Evolutionary conservation across 83 land plant species (phyloP).

Genomic region (Thuja plicata): DNA sequence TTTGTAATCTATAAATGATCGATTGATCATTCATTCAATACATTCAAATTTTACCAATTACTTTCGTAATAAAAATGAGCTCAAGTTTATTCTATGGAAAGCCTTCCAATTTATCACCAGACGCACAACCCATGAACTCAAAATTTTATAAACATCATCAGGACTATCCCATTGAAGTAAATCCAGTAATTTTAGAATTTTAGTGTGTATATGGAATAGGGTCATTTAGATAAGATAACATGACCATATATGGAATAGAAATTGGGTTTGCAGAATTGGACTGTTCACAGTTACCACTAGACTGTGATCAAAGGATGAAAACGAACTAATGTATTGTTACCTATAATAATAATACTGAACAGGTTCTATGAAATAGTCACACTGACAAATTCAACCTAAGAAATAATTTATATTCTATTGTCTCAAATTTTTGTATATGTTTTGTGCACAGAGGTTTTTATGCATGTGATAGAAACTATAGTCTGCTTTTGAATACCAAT

Average conservation of each 20-base stretch:
- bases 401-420: neutral
- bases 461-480: neutral
- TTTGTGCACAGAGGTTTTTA: neutral
- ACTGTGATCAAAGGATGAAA: neutral
- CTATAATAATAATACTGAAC: neutral
- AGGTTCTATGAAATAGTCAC: neutral
- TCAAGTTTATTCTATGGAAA: neutral
- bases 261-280: neutral
- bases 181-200: neutral
- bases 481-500: neutral
- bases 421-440: neutral
- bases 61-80: neutral
- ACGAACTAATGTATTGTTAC: neutral
- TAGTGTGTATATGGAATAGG: neutral
- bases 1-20: too few relatives aligned
- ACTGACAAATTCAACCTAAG: neutral
- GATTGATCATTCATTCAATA: too few relatives aligned
- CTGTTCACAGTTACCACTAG: neutral
- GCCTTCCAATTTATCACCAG: neutral
- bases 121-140: neutral
- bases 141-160: neutral
- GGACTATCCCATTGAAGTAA: neutral
- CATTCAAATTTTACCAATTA: too few relatives aligned
- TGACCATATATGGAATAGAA: neutral
- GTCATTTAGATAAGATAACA: too few relatives aligned